These are phyloP conservation scores for Colletotrichum spinosum DNA, from an alignment of 2,329 filamentous ascomycete species.

Conservation along the genomic window DNA sequence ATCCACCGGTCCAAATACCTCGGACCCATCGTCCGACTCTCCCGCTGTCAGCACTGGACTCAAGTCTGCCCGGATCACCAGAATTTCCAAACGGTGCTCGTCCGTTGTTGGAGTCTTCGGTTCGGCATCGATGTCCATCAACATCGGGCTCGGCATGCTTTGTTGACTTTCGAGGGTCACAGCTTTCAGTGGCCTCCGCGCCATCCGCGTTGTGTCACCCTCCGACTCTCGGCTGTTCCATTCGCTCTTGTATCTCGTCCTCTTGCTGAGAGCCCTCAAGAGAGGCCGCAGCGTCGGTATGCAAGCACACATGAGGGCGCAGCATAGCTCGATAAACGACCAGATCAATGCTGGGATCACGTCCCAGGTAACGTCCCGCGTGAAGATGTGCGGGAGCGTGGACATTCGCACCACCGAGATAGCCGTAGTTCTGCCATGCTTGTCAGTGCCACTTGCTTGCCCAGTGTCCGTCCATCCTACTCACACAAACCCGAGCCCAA, in stretches of 20 bases:
- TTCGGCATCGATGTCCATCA: background rate
- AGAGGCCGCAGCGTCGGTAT: slow-evolving; percentile 34
- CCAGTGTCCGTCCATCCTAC: background rate
- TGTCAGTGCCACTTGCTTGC: background rate
- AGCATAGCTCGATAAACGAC: slow-evolving; percentile 28
- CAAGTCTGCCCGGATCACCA: background rate
- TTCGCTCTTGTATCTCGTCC: background rate
- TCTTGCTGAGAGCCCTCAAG: background rate
- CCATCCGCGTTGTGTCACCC: background rate
- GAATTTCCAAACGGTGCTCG: background rate
- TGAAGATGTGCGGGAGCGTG: slow-evolving; percentile 16
- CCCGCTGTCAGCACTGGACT: slow-evolving; percentile 20
- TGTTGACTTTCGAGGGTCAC: slow-evolving; percentile 21
- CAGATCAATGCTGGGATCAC: slow-evolving; percentile 25
- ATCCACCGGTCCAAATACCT: slow-evolving; percentile 9
- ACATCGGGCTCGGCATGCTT: slow-evolving; percentile 8
- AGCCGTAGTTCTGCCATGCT: slow-evolving; percentile 15
- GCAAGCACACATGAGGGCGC: slow-evolving; percentile 28
- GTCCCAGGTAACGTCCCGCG: slow-evolving; percentile 23
- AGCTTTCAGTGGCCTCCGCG: slow-evolving; percentile 11
- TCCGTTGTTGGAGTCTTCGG: slow-evolving; percentile 4
- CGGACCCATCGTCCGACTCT: slow-evolving; percentile 25
- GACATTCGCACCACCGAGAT: slow-evolving; percentile 29
- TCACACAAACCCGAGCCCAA: slow-evolving; percentile 34
- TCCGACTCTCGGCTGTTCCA: background rate